Conservation (phyloP, 2,329 filamentous ascomycete species). For the Aspergillus japonicus region DNA sequence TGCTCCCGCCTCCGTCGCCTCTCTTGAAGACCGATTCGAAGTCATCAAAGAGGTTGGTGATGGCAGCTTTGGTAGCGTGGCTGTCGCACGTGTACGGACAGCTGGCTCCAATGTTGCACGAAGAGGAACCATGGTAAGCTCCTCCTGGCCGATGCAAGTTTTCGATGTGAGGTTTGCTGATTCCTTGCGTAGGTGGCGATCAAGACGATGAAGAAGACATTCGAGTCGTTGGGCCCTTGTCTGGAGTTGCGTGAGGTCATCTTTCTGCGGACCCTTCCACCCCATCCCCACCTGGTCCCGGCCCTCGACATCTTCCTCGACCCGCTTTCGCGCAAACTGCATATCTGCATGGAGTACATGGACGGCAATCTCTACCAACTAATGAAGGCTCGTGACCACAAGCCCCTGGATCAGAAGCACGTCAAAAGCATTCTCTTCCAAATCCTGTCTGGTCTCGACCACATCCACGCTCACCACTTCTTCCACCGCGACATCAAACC, state of each 20-base stretch:
- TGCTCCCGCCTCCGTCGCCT: slow-evolving; percentile 46
- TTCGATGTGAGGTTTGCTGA: slow-evolving; percentile 14
- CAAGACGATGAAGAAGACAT: slow-evolving; percentile 99
- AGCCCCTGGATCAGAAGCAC: slow-evolving; percentile 80
- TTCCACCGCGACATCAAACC: slow-evolving; percentile 99
- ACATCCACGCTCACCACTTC: slow-evolving; percentile 95
- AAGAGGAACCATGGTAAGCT: slow-evolving; percentile 82
- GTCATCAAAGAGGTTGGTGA: slow-evolving; percentile 97
- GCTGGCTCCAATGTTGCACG: slow-evolving; percentile 86
- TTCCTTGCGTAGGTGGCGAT: slow-evolving; percentile 73
- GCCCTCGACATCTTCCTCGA: slow-evolving; percentile 98
- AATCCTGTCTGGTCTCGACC: slow-evolving; percentile 92
- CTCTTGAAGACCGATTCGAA: slow-evolving; percentile 91
- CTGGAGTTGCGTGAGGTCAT: slow-evolving; percentile 95
- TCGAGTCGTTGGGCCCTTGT: slow-evolving; percentile 87
- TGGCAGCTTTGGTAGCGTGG: slow-evolving; percentile 96
- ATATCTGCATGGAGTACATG: slow-evolving; percentile 99
- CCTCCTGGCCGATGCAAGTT: slow-evolving; percentile 1
- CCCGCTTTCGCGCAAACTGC: slow-evolving; percentile 90
- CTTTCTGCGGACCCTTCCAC: slow-evolving; percentile 84
- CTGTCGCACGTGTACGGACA: slow-evolving; percentile 83
- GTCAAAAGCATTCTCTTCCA: slow-evolving; percentile 98
- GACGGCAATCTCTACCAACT: slow-evolving; percentile 97
- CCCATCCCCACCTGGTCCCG: slow-evolving; percentile 90
- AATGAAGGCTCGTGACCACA: slow-evolving; percentile 98